Conservation (phyloP, 2,329 filamentous ascomycete genomes). For the Harringtonia aguacate region DNA sequence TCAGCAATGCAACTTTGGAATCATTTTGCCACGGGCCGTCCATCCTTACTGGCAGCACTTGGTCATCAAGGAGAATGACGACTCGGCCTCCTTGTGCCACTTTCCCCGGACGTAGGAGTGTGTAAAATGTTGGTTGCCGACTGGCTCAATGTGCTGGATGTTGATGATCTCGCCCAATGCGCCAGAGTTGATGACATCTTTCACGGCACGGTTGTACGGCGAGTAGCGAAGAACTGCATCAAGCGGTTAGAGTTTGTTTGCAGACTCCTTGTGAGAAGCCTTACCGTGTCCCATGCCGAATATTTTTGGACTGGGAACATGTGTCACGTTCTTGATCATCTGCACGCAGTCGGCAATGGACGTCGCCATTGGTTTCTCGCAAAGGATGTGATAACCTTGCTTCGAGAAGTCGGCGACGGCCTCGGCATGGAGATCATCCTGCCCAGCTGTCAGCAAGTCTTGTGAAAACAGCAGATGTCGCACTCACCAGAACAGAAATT, state of each 20-base stretch:
- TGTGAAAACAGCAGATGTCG: background rate
- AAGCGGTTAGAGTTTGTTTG: no score
- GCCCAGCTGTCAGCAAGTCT: background rate
- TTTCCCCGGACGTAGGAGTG: slow-evolving; percentile 90
- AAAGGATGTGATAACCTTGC: slow-evolving; percentile 58
- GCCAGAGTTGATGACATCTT: slow-evolving; percentile 45
- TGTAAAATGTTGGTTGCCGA: slow-evolving; percentile 93
- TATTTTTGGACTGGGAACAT: background rate
- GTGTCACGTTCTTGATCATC: slow-evolving; percentile 42
- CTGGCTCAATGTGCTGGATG: slow-evolving; percentile 84
- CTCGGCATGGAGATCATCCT: slow-evolving; percentile 1
- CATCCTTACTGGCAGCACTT: slow-evolving; percentile 69
- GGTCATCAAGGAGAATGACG: slow-evolving; percentile 75
- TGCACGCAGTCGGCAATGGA: slow-evolving; percentile 65
- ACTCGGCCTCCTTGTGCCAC: slow-evolving; percentile 72
- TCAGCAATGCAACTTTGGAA: slow-evolving; percentile 34
- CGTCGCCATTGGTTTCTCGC: slow-evolving; percentile 88
- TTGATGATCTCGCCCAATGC: slow-evolving; percentile 72
- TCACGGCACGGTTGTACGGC: slow-evolving; percentile 61
- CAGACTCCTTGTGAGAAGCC: no score
- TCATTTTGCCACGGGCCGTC: background rate
- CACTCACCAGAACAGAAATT: background rate
- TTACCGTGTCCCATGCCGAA: slow-evolving; percentile 1
- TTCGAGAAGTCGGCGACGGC: background rate
- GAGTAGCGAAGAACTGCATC: slow-evolving; percentile 90